Evolutionary conservation across 305 asterid species (phyloP), one percentile per base, ranked within the genome.

Genomic region (Petunia hybrid): DNA sequence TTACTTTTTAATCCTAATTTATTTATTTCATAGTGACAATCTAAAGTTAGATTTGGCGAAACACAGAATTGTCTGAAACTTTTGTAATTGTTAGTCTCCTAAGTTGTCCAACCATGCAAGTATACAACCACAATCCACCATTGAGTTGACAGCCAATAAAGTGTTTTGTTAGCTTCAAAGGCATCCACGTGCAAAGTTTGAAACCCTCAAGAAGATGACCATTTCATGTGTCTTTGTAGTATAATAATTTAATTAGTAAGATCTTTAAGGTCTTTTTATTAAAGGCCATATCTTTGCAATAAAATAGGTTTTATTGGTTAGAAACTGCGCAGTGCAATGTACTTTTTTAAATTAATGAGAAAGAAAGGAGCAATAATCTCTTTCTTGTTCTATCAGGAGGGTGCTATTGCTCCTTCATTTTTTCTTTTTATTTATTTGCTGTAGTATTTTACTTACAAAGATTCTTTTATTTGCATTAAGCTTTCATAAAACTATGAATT

Each of bases 81-180:
- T 36, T 36, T 8, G 8, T 39, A 40, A 42, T 42, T 22, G 6
- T 43, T 16, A 4, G 76, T 43, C 43, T 56, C 45, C 38, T 68
- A 68, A 42, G 16, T n/a, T 69, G 76, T 43, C 2, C 76, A 69
- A 4, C 53, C 53, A 16, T 68, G 2, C n/a, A 42, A n/a, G 31
- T 22, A 22, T 22, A 22, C 31, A 22, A 22, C 31, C 31, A 67
- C 38, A 42, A n/a, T 40, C 75, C 76, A 68, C 4, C 56, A 22
- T 4, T 42, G 31, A 22, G n/a, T 68, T 43, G 13, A 42, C 57
- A 68, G 43, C 56, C 42, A 68, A 43, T 68, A 42, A 68, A 68
- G 76, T 68, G n/a, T 16, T 68, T 68, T 68, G 76, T 68, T 68
- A 46, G 53, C 57, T 68, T 68, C 76, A 8, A 42, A 42, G 9